Conservation (phyloP, 352 stramenopile species). For the Hyaloperonospora arabidopsidis region DNA sequence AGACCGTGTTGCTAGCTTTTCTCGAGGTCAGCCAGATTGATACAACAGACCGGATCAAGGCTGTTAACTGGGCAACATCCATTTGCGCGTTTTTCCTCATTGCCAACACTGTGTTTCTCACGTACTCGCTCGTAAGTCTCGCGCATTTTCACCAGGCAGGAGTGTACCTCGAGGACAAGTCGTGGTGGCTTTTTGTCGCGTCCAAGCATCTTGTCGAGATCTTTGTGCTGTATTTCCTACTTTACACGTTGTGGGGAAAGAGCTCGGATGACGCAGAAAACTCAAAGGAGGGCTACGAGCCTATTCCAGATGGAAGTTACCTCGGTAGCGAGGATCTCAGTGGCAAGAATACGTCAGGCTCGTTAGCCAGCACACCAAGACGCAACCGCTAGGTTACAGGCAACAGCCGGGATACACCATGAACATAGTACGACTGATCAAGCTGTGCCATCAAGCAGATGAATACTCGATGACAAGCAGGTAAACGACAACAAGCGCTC, state of each 20-base stretch:
- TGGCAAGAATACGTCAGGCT: conserved; percentile 27
- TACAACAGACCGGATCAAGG: conserved; percentile 92
- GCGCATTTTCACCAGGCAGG: conserved; percentile 81
- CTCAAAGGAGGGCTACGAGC: conserved; percentile 66
- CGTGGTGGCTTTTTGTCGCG: conserved; percentile 91
- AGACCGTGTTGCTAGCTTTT: conserved; percentile 92
- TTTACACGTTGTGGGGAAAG: conserved; percentile 91
- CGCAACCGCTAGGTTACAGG: conserved; percentile 18
- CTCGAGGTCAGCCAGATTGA: conserved; percentile 95
- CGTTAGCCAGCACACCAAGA: conserved; percentile 25
- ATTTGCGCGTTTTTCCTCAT: conserved; percentile 94
- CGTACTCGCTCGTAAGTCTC: conserved; percentile 78
- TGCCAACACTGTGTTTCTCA: conserved; percentile 85
- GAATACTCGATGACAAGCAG: neutral
- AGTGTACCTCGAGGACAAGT: conserved; percentile 74
- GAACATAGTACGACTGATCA: conserved; percentile 11
- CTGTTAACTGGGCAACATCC: conserved; percentile 92
- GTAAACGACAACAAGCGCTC: conserved; percentile 6
- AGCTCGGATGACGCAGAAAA: conserved; percentile 55
- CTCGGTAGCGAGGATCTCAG: conserved; percentile 48
- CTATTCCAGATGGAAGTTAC: conserved; percentile 59
- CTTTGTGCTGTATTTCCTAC: conserved; percentile 89
- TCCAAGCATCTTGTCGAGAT: conserved; percentile 91
- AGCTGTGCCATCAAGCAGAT: neutral
- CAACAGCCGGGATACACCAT: conserved; percentile 1